Conservation (phyloP, 176 grass and related monocot genomes). For the Miscanthus lutarioriparius region DNA sequence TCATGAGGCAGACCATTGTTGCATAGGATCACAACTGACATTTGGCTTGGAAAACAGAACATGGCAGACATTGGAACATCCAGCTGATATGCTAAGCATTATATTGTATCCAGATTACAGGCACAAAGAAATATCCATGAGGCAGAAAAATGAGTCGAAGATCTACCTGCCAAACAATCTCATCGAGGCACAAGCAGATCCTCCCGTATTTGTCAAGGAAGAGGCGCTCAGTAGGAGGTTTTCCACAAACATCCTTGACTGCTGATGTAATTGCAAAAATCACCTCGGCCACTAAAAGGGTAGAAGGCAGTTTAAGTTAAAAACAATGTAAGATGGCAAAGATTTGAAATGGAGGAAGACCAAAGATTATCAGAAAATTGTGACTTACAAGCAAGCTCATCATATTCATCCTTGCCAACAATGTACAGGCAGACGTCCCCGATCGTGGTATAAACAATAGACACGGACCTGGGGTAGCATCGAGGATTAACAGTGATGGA, state of each 20-base stretch:
- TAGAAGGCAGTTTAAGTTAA: not conserved
- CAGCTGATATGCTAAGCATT: not conserved
- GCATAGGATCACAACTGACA: not conserved
- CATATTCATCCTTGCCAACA: constrained; percentile 98
- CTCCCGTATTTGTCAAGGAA: constrained; percentile 95
- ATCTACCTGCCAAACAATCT: constrained; percentile 91
- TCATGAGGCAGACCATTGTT: not conserved
- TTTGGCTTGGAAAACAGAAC: not conserved
- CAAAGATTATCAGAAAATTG: not conserved
- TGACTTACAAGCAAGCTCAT: constrained; percentile 91
- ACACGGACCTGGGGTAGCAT: constrained; percentile 67
- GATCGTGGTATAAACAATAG: constrained; percentile 86
- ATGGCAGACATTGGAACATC: not conserved
- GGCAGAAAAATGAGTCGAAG: not conserved
- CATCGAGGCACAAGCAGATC: constrained; percentile 90
- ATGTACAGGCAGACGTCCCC: constrained; percentile 91
- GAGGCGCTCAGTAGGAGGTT: constrained; percentile 76
- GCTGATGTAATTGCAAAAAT: constrained; percentile 92
- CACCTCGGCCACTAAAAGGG: constrained; percentile 71
- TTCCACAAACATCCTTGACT: constrained; percentile 87
- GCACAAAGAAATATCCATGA: not conserved
- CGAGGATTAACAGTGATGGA: not conserved
- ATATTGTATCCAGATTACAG: not conserved
- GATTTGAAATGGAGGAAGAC: not conserved
- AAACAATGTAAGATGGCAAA: not conserved